Percentiles rank a stretch among this genome's conserved stretches.
phyloP scores from a whole-genome alignment of 2,329 filamentous ascomycete species.

The Exophiala viscosa region DNA sequence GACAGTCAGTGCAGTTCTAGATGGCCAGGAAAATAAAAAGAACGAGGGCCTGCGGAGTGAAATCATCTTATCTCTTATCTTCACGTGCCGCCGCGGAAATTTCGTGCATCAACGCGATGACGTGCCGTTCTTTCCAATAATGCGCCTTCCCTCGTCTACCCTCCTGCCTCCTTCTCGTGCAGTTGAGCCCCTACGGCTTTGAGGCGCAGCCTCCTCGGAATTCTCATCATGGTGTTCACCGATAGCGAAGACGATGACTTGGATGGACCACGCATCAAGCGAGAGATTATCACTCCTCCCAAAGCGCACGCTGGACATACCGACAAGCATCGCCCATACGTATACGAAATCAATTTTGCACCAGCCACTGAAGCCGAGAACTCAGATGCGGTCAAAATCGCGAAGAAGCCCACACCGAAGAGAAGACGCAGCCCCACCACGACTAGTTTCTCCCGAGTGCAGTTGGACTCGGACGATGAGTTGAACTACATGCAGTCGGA shows the following conservation, averaged over 20 bases:
- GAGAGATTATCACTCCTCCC: not conserved
- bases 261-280: conserved; percentile 11
- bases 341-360: not conserved
- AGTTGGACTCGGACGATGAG: conserved; percentile 18
- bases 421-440: not conserved
- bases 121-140: not conserved
- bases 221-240: conserved; percentile 17
- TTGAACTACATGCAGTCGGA: conserved; percentile 17
- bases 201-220: not conserved
- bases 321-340: not conserved
- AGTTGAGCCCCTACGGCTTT: not conserved
- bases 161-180: not conserved
- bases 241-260: conserved; percentile 25
- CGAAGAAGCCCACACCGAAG: conserved; percentile 1
- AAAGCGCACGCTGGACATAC: conserved; percentile 1
- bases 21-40: too few species aligned
- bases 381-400: conserved; percentile 1
- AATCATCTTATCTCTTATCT: too few species aligned
- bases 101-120: conserved; percentile 3
- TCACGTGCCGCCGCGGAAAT: conserved; percentile 12
- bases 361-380: conserved; percentile 1
- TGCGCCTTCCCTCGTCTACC: not conserved
- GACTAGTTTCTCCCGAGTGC: not conserved
- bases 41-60: too few species aligned
- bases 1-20: too few species aligned